Base-by-base conservation (phyloP, 1,284 basidiomycete genomes). In the Sutorius eximius region DNA sequence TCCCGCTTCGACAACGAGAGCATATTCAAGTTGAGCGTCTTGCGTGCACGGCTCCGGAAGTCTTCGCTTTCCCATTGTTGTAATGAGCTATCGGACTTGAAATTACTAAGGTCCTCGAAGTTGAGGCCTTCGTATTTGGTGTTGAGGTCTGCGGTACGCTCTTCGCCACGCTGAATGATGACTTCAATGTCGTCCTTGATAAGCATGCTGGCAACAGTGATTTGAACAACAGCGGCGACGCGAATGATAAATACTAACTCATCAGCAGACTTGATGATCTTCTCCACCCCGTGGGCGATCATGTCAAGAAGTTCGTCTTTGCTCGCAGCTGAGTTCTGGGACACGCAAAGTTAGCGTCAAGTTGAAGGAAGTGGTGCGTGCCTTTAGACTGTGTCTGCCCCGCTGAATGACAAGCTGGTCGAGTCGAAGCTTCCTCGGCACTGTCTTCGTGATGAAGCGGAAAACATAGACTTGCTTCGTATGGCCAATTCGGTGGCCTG, bases 401-500 rank as follows among this genome's bases (percentile, higher is more conserved):
- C 99, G 96, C 71, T 99, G 96, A 60, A 99, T 99, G 62, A 99
- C 96, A 5, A 99, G 80, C 76, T 99, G 96, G 71, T 99, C 96
- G 12, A 99, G 78, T 57, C 95, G 84, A 55, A 99, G 77, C 75
- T 98, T 99, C 97, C 73, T 99, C 97, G 29, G 99, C 95, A 47
- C 94, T 95, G 49, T 90, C 70, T 98, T 95, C 0, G 97, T 98
- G 64, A 99, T 92, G 72, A 99, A 98, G 27, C 96, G 81, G 80
- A 95, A 99, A 1, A 99, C 97, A 67, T 96, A 97, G 18, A 98
- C 96, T 73, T 99, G 96, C 75, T 98, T 98, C 48, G 92, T 98
- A 75, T 98, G 97, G 3, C 96, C 96, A 59, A 99, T 98, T 63
- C 96, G 92, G 75, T 99, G 96, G 97, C 97, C 72, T 99, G 97